Conservation (phyloP, 2,329 filamentous ascomycete species). For the Hymenoscyphus infarciens region DNA sequence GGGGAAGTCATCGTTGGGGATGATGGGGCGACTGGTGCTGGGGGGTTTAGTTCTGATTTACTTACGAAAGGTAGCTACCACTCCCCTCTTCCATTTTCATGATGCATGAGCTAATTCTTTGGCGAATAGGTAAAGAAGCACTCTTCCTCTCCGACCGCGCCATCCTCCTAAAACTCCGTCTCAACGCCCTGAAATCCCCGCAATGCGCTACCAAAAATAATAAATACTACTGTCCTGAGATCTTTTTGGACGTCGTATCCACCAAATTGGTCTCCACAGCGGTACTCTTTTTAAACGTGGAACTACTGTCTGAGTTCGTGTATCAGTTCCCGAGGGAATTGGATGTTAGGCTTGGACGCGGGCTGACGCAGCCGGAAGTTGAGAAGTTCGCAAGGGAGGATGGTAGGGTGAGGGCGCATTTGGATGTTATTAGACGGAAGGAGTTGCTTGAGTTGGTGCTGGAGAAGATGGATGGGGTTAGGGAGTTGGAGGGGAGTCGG, state of each 20-base stretch:
- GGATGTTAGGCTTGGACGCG: slow-evolving; percentile 78
- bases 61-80: slow-evolving; percentile 66
- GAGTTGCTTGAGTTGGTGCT: slow-evolving; percentile 89
- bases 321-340: slow-evolving; percentile 95
- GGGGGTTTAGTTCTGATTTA: slow-evolving; percentile 86
- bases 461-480: slow-evolving; percentile 90
- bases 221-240: slow-evolving; percentile 95
- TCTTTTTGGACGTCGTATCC: slow-evolving; percentile 96
- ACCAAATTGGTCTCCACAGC: slow-evolving; percentile 93
- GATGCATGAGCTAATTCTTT: background rate
- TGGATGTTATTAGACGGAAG: slow-evolving; percentile 90
- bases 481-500: slow-evolving; percentile 64
- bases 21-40: slow-evolving; percentile 77
- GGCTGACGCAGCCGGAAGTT: slow-evolving; percentile 73
- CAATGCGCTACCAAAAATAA: slow-evolving; percentile 81
- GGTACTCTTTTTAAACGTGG: slow-evolving; percentile 95
- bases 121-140: slow-evolving; percentile 74
- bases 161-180: slow-evolving; percentile 84
- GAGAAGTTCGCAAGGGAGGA: slow-evolving; percentile 93
- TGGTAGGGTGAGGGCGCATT: slow-evolving; percentile 79
- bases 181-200: slow-evolving; percentile 83
- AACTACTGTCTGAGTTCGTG: slow-evolving; percentile 94
- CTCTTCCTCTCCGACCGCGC: slow-evolving; percentile 90
- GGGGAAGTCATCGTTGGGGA: slow-evolving; percentile 84
- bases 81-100: background rate